phyloP scores from a whole-genome alignment of 164 flowering plant genomes.

The Nelumbo lutea region DNA sequence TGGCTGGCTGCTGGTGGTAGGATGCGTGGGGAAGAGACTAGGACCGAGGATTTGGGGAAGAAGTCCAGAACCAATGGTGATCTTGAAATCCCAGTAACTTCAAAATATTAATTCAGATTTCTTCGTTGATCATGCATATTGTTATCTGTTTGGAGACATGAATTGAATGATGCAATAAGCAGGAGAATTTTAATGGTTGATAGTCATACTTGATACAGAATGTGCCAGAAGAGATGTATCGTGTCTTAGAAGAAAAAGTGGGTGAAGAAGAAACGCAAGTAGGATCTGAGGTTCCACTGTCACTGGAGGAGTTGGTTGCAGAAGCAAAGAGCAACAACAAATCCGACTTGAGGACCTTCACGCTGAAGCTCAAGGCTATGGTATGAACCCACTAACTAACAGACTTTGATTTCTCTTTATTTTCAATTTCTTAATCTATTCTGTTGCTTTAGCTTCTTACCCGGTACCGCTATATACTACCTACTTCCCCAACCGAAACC shows the following conservation, averaged over 20 bases:
- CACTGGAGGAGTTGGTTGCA: conserved; percentile 68
- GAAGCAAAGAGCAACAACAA: conserved; percentile 46
- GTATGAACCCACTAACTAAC: conserved; percentile 24
- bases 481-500: too few species aligned
- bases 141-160: neutral
- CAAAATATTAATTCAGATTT: neutral
- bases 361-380: conserved; percentile 75
- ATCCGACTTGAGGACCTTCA: conserved; percentile 66
- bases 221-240: conserved; percentile 89
- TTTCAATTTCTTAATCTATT: neutral
- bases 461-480: too few species aligned
- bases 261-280: conserved; percentile 32
- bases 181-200: neutral
- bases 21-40: conserved; percentile 82
- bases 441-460: neutral
- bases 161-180: neutral
- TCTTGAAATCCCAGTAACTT: conserved; percentile 3
- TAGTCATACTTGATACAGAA: conserved; percentile 11
- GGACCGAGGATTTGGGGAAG: conserved; percentile 76
- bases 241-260: conserved; percentile 48
- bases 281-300: conserved; percentile 58
- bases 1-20: conserved; percentile 26
- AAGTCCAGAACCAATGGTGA: conserved; percentile 54
- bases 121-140: neutral
- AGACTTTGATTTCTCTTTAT: neutral